Evolutionary conservation across 257 asterid species (phyloP), one percentile per base, ranked within the genome.

Genomic region (Marsdenia floribunda): DNA sequence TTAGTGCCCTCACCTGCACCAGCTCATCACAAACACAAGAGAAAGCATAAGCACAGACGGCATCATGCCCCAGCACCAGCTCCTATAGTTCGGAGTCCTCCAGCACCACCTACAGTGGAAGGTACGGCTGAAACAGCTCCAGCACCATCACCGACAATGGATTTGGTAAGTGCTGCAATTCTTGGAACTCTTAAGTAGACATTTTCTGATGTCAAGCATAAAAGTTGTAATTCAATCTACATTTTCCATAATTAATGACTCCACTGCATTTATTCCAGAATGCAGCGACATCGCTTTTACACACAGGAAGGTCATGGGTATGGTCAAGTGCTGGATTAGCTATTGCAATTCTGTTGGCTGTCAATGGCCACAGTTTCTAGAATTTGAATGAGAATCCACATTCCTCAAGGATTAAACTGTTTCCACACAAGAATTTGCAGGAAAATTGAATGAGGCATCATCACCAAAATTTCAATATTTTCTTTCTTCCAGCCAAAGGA

Each of bases 141-240:
- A 44, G 98, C 98, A 14, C 99, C 99, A 53, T 84, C 98, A 8
- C 99, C 97, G 64, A 79, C 90, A 68, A 71, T 88, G 21, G 68
- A 88, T 84, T 78, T 87, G 96, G 99, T 95, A 90, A 85, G 15
- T 55, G 18, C 60, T 58, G 19, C 42, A 37, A 55, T 57, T 68
- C 67, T 76, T 37, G 38, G 15, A 55, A 10, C 71, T 22, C 58
- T 44, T 42, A 53, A 38, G 55, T 15, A 61, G 29, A 72, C n/a
- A 4, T 4, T 40, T 24, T 49, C 42, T 35, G 66, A 38, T 0
- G 19, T 42, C 19, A 49, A 59, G 35, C 72, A 59, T 24, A 24
- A 3, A 14, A 55, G 47, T 22, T 55, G 21, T 29, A 19, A 16
- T 42, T 46, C 24, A 75, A 57, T 67, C 54, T 66, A 18, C 71